Conservation (phyloP, 768 basidiomycete species). For the Melanogaster broomeanus region DNA sequence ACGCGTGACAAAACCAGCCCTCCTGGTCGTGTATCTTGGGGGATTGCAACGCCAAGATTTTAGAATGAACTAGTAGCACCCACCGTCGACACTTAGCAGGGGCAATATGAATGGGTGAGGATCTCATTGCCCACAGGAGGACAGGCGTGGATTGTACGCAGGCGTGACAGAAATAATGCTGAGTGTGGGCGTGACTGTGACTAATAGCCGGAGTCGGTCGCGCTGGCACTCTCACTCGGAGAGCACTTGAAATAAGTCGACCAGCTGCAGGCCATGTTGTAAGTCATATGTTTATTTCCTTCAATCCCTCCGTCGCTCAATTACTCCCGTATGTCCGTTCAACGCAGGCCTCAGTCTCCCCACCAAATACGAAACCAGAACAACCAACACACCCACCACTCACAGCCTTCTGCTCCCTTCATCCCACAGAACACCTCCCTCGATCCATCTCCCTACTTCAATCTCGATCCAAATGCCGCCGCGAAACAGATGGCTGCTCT, state of each 20-base stretch:
- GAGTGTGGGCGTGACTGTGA: not conserved
- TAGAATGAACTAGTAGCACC: no score
- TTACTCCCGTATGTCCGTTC: not conserved
- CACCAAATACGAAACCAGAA: conserved; percentile 35
- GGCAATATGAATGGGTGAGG: no score
- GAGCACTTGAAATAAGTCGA: conserved; percentile 12
- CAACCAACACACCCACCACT: conserved; percentile 13
- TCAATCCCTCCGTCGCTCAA: conserved; percentile 1
- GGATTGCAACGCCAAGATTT: no score
- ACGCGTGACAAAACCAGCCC: no score
- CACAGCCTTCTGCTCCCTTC: conserved; percentile 13
- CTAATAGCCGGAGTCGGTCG: not conserved
- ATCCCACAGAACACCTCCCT: conserved; percentile 22
- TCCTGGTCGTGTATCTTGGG: no score
- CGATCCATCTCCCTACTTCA: conserved; percentile 46
- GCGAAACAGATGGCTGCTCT: conserved; percentile 85
- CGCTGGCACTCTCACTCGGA: not conserved
- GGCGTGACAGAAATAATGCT: not conserved
- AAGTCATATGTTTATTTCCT: conserved; percentile 14
- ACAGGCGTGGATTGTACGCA: not conserved
- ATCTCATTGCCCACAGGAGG: not conserved
- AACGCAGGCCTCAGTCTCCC: conserved; percentile 40
- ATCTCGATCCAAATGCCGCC: conserved; percentile 62
- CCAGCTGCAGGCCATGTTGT: conserved; percentile 34
- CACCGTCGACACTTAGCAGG: no score